phyloP scores from a whole-genome alignment of 306 rosid species.

The Castanea mollissima region DNA sequence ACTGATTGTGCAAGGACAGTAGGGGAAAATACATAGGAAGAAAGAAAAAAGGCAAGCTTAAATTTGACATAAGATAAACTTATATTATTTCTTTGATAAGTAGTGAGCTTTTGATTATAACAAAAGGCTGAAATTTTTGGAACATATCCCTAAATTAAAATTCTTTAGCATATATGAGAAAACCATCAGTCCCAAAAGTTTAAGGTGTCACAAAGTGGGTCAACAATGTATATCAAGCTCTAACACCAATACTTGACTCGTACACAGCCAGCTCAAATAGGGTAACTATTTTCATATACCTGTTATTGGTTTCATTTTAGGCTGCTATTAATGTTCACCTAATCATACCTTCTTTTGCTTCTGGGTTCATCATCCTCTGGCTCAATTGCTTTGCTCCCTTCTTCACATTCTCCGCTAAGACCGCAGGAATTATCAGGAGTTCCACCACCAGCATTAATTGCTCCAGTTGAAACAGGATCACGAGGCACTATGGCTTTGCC shows the following conservation, averaged over 20 bases:
- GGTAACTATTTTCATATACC: not conserved
- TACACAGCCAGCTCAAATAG: not conserved
- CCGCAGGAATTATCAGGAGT: slow-evolving; percentile 60
- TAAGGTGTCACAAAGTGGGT: not conserved
- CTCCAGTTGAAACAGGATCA: slow-evolving; percentile 36
- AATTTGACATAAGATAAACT: not conserved
- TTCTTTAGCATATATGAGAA: not conserved
- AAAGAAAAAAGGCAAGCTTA: slow-evolving; percentile 3
- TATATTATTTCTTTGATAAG: not conserved
- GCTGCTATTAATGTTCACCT: not conserved
- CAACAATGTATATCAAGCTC: not conserved
- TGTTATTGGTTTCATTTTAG: not conserved
- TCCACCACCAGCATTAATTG: slow-evolving; percentile 31
- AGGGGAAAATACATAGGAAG: not conserved
- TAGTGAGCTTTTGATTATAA: not conserved
- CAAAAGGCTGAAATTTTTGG: not conserved
- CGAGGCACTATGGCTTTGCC: slow-evolving; percentile 33
- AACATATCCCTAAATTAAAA: not conserved
- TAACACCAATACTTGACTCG: no score
- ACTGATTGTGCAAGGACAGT: not conserved
- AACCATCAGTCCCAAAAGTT: not conserved
- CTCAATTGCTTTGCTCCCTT: slow-evolving; percentile 59
- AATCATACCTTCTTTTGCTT: slow-evolving; percentile 64
- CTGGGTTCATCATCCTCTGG: slow-evolving; percentile 54
- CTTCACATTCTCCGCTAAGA: slow-evolving; percentile 67